Base-by-base conservation (phyloP, 2,329 filamentous ascomycete species). In the Tolypocladium album region DNA sequence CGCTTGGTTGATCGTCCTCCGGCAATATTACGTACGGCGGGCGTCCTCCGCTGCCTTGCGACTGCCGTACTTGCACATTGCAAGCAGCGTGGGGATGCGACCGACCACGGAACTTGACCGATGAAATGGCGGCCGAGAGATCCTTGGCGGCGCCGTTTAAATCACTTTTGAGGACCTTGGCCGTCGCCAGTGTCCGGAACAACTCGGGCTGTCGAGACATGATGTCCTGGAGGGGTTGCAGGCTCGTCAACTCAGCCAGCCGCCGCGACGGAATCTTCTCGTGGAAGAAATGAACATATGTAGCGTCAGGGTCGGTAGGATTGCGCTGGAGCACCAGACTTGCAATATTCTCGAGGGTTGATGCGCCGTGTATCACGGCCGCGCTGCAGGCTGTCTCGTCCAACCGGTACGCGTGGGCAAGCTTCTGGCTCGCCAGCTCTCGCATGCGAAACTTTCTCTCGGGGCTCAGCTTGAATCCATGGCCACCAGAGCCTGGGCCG, bases 221-320 rank as follows among this genome's bases (percentile, higher is more conserved):
- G 60, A 93, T 84, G 43, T 89, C 82, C 69, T 86, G 79, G 64
- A 95, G 72, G 4, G 85, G 79, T 58, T 82, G 76, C 60, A 92
- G 73, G 63, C 83, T 87, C 11, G 89, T 92, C 66, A 82, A 86
- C 67, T 90, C 84, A 42, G 86, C 88, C 70, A 94, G 77, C 70
- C 88, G 85, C 50, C 88, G 78, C 47, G 85, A 88, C 1, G 89
- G 88, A 34, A 94, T 92, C 81, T 93, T 94, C 74, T 95, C 89
- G 74, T 93, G 89, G 72, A 95, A 95, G 75, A 93, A 94, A 70
- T 94, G 88, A n/a, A 94, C 90, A 70, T 94, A 94, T 72, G 88
- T 88, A 36, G 89, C 90, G 68, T 94, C 88, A 52, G 79, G 74
- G 68, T 92, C 86, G 57, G 79, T 71, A n/a, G 84, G 79, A 62